Percentiles rank a stretch among this genome's conserved stretches.
These are phyloP conservation scores for Cyanidiococcus yangmingshanensis DNA, from an alignment of 23 red algal species.

Conservation along the genomic window DNA sequence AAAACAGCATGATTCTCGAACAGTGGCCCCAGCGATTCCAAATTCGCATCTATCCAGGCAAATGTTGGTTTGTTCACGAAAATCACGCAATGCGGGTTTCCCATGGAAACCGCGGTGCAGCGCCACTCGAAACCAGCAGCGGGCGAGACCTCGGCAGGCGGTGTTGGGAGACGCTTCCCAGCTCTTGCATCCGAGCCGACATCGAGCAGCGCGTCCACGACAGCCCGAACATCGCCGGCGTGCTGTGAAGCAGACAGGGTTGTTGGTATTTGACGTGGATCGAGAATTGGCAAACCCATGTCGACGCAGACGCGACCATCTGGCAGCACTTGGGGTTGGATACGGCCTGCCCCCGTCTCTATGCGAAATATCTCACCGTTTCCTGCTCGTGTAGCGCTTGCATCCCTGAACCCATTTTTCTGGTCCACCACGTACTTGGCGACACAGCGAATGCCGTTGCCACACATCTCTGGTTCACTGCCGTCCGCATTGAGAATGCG, in stretches of 20 bases:
- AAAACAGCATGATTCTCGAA: slow-evolving; percentile 62
- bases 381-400: neutral
- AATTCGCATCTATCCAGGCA: slow-evolving; percentile 37
- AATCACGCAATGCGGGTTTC: slow-evolving; percentile 84
- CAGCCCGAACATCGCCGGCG: neutral
- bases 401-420: neutral
- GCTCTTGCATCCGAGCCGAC: neutral
- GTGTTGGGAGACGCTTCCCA: neutral
- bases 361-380: slow-evolving; percentile 34
- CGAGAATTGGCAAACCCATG: slow-evolving; percentile 76
- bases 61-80: slow-evolving; percentile 58
- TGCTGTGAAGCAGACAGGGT: neutral
- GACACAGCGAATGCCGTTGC: slow-evolving; percentile 95
- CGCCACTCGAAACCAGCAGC: slow-evolving; percentile 40
- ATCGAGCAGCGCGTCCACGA: neutral
- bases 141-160: slow-evolving; percentile 10
- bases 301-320: slow-evolving; percentile 45
- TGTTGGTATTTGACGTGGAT: slow-evolving; percentile 45
- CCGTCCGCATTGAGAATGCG: slow-evolving; percentile 93
- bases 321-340: slow-evolving; percentile 41
- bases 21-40: slow-evolving; percentile 62
- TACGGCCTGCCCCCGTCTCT: slow-evolving; percentile 70
- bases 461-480: slow-evolving; percentile 98
- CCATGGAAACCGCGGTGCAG: slow-evolving; percentile 63
- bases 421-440: slow-evolving; percentile 72